phyloP scores from a whole-genome alignment of 306 rosid species.

The Trifolium repens region DNA sequence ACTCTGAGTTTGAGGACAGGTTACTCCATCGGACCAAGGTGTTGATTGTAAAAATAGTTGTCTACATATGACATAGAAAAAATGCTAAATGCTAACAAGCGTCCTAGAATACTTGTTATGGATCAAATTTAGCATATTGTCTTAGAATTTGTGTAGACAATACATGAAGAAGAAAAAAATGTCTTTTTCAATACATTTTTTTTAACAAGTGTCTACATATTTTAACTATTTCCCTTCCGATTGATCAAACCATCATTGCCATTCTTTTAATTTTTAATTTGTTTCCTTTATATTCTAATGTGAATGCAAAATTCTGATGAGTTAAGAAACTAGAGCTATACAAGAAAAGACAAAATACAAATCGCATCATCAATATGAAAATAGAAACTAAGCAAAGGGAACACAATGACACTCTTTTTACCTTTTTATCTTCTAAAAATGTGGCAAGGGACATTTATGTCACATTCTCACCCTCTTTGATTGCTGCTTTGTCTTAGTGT shows the following conservation, averaged over 20 bases:
- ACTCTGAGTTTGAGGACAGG: neutral
- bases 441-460: slow-evolving; percentile 16
- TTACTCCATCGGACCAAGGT: neutral
- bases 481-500: slow-evolving; percentile 32
- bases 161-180: too few relatives aligned
- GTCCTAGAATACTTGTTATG: too few relatives aligned
- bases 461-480: slow-evolving; percentile 14
- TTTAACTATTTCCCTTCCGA: neutral
- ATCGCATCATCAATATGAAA: slow-evolving; percentile 10
- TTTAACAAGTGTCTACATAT: neutral
- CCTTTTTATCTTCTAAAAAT: slow-evolving; percentile 36
- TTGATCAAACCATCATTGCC: neutral
- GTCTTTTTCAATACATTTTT: too few relatives aligned
- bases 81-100: too few relatives aligned
- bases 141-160: too few relatives aligned
- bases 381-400: slow-evolving; percentile 28
- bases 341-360: slow-evolving; percentile 26
- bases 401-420: slow-evolving; percentile 34
- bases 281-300: slow-evolving; percentile 26
- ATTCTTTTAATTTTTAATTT: slow-evolving; percentile 8
- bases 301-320: slow-evolving; percentile 19
- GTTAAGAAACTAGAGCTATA: slow-evolving; percentile 2
- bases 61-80: too few relatives aligned
- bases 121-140: too few relatives aligned
- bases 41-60: neutral